Evolutionary conservation across 306 rosid species (phyloP).

Genomic region (Cicer cuneatum): DNA sequence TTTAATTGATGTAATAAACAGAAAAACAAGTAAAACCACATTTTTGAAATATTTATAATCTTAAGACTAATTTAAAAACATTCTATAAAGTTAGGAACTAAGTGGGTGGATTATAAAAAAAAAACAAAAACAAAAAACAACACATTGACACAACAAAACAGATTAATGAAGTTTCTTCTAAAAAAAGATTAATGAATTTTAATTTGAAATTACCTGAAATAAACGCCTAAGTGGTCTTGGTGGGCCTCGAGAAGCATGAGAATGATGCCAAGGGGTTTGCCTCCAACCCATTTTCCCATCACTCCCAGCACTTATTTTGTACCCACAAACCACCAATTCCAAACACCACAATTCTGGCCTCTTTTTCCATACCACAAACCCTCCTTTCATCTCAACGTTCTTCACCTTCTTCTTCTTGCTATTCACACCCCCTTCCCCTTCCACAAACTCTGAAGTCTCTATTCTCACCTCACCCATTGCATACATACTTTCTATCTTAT

Average conservation of each 20-base stretch:
- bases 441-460: conserved; percentile 67
- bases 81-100: too few relatives aligned
- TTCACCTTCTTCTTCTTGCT: conserved; percentile 47
- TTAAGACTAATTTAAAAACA: too few relatives aligned
- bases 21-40: not conserved
- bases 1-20: not conserved
- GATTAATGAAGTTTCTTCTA: not conserved
- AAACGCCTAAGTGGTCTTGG: conserved; percentile 92
- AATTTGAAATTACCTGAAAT: conserved; percentile 64
- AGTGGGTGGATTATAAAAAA: too few relatives aligned
- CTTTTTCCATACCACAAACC: conserved; percentile 95
- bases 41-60: too few relatives aligned
- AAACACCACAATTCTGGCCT: conserved; percentile 88
- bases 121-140: not conserved
- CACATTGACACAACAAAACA: not conserved
- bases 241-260: conserved; percentile 97
- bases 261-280: conserved; percentile 98
- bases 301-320: conserved; percentile 94
- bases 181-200: not conserved
- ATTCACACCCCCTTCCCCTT: conserved; percentile 57
- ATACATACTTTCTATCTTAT: conserved; percentile 76
- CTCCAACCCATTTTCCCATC: conserved; percentile 94
- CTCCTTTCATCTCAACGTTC: conserved; percentile 53
- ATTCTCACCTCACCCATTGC: conserved; percentile 96
- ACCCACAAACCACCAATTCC: conserved; percentile 78